Percentiles rank a stretch among this genome's conserved stretches.
phyloP scores from a whole-genome alignment of 257 asterid species.

The Ilex aquifolium region DNA sequence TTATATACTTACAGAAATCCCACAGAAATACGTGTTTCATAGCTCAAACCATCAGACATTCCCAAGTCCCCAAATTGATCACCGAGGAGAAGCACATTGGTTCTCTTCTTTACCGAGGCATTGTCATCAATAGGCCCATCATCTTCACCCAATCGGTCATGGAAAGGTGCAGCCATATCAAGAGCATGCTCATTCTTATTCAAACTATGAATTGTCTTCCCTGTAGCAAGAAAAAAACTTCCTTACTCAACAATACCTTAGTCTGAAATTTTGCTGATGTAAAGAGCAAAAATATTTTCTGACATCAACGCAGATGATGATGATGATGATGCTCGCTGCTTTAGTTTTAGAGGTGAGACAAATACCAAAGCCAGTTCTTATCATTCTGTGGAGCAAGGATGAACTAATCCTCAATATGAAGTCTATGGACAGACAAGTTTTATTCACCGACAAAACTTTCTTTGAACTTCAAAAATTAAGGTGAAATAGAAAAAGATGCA shows the following conservation, averaged over 20 bases:
- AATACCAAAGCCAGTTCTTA: too few relatives aligned
- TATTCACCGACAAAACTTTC: too few relatives aligned
- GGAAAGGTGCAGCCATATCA: conserved; percentile 85
- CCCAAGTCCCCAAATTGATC: conserved; percentile 95
- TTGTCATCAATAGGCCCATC: conserved; percentile 43
- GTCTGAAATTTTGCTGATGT: not conserved
- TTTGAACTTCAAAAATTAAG: too few relatives aligned
- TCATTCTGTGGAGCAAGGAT: too few relatives aligned
- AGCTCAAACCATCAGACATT: conserved; percentile 89
- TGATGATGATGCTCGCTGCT: too few relatives aligned
- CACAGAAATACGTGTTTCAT: conserved; percentile 68
- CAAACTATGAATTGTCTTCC: conserved; percentile 87
- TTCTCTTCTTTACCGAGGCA: conserved; percentile 56
- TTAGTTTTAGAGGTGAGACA: too few relatives aligned
- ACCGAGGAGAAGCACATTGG: conserved; percentile 87
- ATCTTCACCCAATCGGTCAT: conserved; percentile 40
- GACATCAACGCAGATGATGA: not conserved
- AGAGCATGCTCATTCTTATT: conserved; percentile 96
- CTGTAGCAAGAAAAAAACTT: conserved; percentile 26
- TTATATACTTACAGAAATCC: conserved; percentile 75
- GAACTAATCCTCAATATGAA: too few relatives aligned
- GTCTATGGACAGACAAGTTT: too few relatives aligned
- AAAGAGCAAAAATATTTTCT: not conserved
- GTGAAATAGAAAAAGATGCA: too few relatives aligned
- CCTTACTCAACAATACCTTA: not conserved